Base-by-base conservation (phyloP, 768 basidiomycete genomes). In the Rhodosporidiobolus odoratus region DNA sequence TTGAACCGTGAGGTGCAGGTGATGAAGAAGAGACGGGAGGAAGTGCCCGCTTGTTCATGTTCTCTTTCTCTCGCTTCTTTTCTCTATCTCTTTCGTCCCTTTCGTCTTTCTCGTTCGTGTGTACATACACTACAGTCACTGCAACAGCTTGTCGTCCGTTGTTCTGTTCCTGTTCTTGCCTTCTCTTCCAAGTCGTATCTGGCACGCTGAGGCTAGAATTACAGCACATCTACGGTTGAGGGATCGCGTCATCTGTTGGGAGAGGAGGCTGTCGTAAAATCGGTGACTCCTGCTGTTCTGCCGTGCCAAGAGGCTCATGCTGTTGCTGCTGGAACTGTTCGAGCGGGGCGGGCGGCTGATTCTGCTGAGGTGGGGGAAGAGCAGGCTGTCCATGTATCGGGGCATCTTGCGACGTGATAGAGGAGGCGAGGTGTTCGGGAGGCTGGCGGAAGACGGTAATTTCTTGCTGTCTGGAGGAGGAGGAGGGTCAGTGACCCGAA, bases 361-460 rank as follows among this genome's bases (percentile, higher is more conserved):
- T 30, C 27, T 53, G 50, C 12, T 13, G 16, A 21, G 40, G 53
- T 8, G 53, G 41, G 7, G 27, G 58, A 34, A 54, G 53, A 25
- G 30, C 40, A 3, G 27, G 23, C 19, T 56, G 41, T 9, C n/a
- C 32, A 13, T 54, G 47, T 10, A 16, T 23, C 30, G 30, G 25
- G n/a, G 48, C 12, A 15, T 41, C 25, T 17, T 16, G 21, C 30
- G 47, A 30, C 12, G 21, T 7, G 23, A 50, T 19, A 30, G 56
- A n/a, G 23, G 58, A 58, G 21, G 25, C 6, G n/a, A 30, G 25
- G 23, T 47, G 37, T 5, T 58, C 47, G 13, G 58, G 65, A 17
- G 40, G 40, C 35, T 73, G 66, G 35, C 73, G 69, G 57, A 66
- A 75, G n/a, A 75, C 58, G 25, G 73, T 75, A 37, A 75, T 69